Percentiles rank a stretch among this genome's conserved stretches.
These are phyloP conservation scores for Aspergillus bertholletiae DNA, from an alignment of 495 filamentous ascomycete genomes.

Conservation along the genomic window DNA sequence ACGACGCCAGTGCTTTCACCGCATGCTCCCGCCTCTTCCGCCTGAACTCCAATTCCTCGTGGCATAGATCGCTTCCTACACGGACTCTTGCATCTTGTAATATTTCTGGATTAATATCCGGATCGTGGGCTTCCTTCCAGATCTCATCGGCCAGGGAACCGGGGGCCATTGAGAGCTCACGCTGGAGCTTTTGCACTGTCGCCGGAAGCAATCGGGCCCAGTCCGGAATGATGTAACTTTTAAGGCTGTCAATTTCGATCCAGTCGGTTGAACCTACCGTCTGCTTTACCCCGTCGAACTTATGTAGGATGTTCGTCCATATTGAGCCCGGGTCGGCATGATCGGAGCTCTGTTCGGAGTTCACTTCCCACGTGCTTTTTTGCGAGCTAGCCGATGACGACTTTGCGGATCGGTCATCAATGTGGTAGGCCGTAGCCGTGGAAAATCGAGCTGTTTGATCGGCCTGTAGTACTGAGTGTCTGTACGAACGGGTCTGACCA, in stretches of 20 bases:
- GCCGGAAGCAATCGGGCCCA: slow-evolving; percentile 77
- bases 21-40: slow-evolving; percentile 59
- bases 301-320: slow-evolving; percentile 57
- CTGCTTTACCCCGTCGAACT: slow-evolving; percentile 49
- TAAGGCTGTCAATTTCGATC: slow-evolving; percentile 61
- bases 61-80: slow-evolving; percentile 76
- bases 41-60: slow-evolving; percentile 74
- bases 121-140: slow-evolving; percentile 85
- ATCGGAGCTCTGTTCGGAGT: slow-evolving; percentile 2
- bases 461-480: slow-evolving; percentile 11
- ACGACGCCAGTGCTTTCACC: slow-evolving; percentile 69
- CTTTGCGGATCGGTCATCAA: slow-evolving; percentile 10
- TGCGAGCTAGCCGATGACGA: neutral
- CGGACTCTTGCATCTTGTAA: slow-evolving; percentile 73
- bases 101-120: slow-evolving; percentile 81
- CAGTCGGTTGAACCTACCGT: slow-evolving; percentile 57
- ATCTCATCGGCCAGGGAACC: slow-evolving; percentile 89
- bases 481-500: slow-evolving; percentile 21
- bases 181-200: slow-evolving; percentile 78
- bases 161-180: slow-evolving; percentile 79
- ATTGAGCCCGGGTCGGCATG: slow-evolving; percentile 38
- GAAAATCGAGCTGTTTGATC: slow-evolving; percentile 25
- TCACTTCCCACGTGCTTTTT: neutral
- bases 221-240: slow-evolving; percentile 68
- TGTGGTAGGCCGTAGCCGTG: slow-evolving; percentile 13